A percentile compares a stretch with the other conserved stretches of the same genome.
These are phyloP conservation scores for Mortierella sp. DNA, from an alignment of 371 early-diverging fungal genomes.

Conservation along the genomic window DNA sequence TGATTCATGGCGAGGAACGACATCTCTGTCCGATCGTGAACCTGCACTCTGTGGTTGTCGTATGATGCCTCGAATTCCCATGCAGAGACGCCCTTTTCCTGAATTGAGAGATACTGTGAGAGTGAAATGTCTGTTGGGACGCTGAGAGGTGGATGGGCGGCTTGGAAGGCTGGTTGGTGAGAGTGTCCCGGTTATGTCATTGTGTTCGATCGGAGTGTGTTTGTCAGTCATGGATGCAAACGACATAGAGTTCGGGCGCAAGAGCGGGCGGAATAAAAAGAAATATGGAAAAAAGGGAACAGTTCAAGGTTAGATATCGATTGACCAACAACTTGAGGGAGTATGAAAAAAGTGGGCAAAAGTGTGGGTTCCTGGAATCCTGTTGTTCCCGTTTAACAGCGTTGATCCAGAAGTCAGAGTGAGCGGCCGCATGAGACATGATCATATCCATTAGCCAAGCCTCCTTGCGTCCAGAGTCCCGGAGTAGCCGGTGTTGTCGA, in stretches of 20 bases:
- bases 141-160: conserved; percentile 72
- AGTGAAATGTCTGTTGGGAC: conserved; percentile 78
- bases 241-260: conserved; percentile 13
- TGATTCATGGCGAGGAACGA: conserved; percentile 67
- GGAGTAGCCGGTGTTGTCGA: neutral
- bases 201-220: conserved; percentile 1
- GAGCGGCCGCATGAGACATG: neutral
- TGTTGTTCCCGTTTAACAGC: neutral
- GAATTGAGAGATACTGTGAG: conserved; percentile 77
- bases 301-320: neutral
- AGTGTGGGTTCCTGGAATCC: neutral
- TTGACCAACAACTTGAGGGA: neutral
- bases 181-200: neutral
- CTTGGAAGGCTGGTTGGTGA: conserved; percentile 59
- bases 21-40: conserved; percentile 83
- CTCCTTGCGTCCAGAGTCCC: neutral
- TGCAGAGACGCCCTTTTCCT: conserved; percentile 88
- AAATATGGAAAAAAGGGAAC: neutral
- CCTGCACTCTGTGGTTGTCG: conserved; percentile 69
- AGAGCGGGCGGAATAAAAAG: conserved; percentile 6
- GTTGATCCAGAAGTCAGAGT: neutral
- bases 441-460: neutral
- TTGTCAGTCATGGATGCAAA: neutral
- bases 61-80: conserved; percentile 86
- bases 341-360: neutral